Conservation (phyloP, 805 yeast species). For the Debaryomyces tyrocola region DNA sequence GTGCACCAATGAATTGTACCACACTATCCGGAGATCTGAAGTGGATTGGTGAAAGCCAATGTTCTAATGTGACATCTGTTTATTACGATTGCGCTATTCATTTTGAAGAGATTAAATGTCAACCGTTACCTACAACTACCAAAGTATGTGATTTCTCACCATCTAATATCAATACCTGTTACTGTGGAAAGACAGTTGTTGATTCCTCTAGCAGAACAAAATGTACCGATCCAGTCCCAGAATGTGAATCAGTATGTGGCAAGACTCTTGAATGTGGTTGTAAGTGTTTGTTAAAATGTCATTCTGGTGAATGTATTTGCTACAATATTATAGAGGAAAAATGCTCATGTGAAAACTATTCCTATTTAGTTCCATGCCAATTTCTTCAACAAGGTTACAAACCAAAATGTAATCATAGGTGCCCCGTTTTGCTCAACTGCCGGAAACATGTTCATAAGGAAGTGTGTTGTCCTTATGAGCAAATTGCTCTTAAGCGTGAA, state of each 20-base stretch:
- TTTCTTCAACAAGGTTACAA: slow-evolving; percentile 48
- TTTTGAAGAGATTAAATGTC: slow-evolving; percentile 51
- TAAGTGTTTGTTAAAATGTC: slow-evolving; percentile 67
- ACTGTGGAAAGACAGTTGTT: slow-evolving; percentile 70
- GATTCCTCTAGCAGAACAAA: slow-evolving; percentile 44
- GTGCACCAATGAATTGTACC: slow-evolving; percentile 37
- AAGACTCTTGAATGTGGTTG: slow-evolving; percentile 73
- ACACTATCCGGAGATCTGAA: slow-evolving; percentile 5
- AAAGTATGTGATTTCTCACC: slow-evolving; percentile 66
- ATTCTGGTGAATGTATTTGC: slow-evolving; percentile 76
- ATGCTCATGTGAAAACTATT: slow-evolving; percentile 63
- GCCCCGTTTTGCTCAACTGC: slow-evolving; percentile 74
- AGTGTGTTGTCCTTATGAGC: slow-evolving; percentile 71
- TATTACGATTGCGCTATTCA: slow-evolving; percentile 67
- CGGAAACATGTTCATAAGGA: slow-evolving; percentile 74
- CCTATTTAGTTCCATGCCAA: slow-evolving; percentile 64
- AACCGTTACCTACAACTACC: slow-evolving; percentile 36
- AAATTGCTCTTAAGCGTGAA: slow-evolving; percentile 55
- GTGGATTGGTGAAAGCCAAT: slow-evolving; percentile 36
- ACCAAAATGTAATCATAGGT: slow-evolving; percentile 70
- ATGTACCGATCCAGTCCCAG: slow-evolving; percentile 80
- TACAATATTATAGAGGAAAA: slow-evolving; percentile 46
- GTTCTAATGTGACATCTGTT: slow-evolving; percentile 43
- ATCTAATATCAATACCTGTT: slow-evolving; percentile 58
- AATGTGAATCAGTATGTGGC: slow-evolving; percentile 66